These are phyloP conservation scores for Bromus sterilis DNA, from an alignment of 176 grass and related monocot genomes.

Conservation along the genomic window DNA sequence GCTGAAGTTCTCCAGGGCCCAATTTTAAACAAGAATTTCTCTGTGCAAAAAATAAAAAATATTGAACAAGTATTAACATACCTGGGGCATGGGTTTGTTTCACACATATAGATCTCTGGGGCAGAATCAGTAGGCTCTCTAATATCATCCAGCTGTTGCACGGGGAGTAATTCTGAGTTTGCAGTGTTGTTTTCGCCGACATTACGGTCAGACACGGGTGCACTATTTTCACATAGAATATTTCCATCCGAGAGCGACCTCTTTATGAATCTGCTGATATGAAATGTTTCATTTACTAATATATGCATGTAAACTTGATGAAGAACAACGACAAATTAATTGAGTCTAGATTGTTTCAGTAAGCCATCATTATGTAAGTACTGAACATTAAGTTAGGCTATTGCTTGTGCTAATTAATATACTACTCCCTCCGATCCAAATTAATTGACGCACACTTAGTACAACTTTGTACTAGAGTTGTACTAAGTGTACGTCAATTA, in stretches of 20 bases:
- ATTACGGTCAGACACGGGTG: conserved; percentile 41
- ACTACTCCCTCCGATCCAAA: no score
- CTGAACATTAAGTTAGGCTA: background rate
- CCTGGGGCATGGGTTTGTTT: conserved; percentile 52
- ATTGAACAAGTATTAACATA: conserved; percentile 7
- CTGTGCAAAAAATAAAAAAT: background rate
- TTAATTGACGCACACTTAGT: no score
- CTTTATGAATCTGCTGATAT: conserved; percentile 68
- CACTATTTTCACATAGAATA: conserved; percentile 60
- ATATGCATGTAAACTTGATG: background rate
- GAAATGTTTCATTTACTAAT: background rate
- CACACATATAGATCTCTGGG: conserved; percentile 69
- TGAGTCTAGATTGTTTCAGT: background rate
- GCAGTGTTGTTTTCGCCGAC: conserved; percentile 19
- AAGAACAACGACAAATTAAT: background rate
- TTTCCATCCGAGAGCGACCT: conserved; percentile 91
- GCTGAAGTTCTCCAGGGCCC: background rate
- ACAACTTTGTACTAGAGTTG: no score
- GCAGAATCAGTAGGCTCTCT: conserved; percentile 65
- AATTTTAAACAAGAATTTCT: background rate
- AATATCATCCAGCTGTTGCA: conserved; percentile 45
- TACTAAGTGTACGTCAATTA: no score
- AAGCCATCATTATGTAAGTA: background rate
- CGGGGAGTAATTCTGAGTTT: conserved; percentile 38
- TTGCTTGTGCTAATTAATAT: no score